phyloP scores from a whole-genome alignment of 768 basidiomycete species.

The Coprinopsis strossmayeri region DNA sequence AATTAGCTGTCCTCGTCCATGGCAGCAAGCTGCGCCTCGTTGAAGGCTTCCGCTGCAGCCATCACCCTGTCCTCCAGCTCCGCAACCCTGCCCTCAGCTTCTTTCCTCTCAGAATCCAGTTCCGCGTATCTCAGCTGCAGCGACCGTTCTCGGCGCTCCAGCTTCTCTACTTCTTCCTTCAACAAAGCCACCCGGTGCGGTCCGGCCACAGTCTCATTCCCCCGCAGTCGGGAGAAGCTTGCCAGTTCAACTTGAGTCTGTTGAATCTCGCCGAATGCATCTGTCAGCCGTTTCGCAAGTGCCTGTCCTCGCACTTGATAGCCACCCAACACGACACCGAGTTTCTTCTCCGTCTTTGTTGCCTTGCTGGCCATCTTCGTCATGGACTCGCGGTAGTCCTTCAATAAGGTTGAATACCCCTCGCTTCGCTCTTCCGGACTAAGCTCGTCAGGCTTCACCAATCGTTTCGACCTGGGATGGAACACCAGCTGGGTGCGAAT shows the following conservation, averaged over 20 bases:
- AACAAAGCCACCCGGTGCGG: conserved; percentile 74
- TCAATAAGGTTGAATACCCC: conserved; percentile 58
- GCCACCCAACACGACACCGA: conserved; percentile 82
- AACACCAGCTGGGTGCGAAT: conserved; percentile 58
- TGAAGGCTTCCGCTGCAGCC: conserved; percentile 75
- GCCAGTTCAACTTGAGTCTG: conserved; percentile 64
- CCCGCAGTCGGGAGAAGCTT: conserved; percentile 68
- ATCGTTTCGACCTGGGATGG: conserved; percentile 46
- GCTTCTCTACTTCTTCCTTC: conserved; percentile 78
- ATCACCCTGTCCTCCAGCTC: conserved; percentile 81
- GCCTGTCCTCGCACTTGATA: conserved; percentile 74
- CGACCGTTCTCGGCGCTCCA: conserved; percentile 69
- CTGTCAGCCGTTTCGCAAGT: conserved; percentile 54
- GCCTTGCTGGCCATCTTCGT: conserved; percentile 75
- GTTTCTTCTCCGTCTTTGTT: conserved; percentile 85
- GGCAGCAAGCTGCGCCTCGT: conserved; percentile 67
- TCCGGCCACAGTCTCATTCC: conserved; percentile 68
- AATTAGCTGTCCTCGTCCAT: conserved; percentile 34
- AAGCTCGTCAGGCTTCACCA: conserved; percentile 64
- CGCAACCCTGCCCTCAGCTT: conserved; percentile 50
- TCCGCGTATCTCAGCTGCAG: conserved; percentile 86
- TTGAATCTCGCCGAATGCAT: conserved; percentile 67
- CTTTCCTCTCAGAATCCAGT: conserved; percentile 62
- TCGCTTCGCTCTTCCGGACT: conserved; percentile 50
- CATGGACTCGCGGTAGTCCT: conserved; percentile 64